These are phyloP conservation scores for Alternaria viburni DNA, from an alignment of 2,329 filamentous ascomycete species.

Conservation along the genomic window DNA sequence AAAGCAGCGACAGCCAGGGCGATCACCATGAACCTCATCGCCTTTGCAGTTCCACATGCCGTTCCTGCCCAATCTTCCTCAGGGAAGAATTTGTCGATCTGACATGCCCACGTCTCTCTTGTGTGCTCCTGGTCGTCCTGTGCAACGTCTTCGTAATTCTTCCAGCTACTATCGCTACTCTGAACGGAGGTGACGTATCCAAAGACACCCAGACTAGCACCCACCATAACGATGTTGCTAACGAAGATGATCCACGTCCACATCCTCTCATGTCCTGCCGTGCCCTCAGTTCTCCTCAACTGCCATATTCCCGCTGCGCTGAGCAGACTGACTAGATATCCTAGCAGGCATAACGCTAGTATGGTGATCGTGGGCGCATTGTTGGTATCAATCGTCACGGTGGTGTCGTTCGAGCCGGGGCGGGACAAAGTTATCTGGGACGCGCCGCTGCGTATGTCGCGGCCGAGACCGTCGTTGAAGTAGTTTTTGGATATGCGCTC, in stretches of 20 bases:
- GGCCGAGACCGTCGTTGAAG: conserved; percentile 15
- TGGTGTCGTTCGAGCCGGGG: conserved; percentile 12
- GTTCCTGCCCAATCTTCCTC: conserved; percentile 29
- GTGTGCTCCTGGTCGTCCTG: conserved; percentile 19
- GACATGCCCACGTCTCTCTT: conserved; percentile 38
- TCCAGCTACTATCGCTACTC: conserved; percentile 21
- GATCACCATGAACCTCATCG: conserved; percentile 33
- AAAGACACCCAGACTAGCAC: conserved; percentile 25
- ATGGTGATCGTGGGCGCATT: conserved; percentile 22
- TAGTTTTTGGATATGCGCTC: conserved; percentile 33
- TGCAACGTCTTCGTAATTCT: conserved; percentile 22
- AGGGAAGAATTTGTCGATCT: conserved; percentile 27
- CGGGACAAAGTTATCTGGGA: conserved; percentile 18
- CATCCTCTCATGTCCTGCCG: conserved; percentile 22
- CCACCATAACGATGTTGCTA: conserved; percentile 20
- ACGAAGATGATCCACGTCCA: conserved; percentile 38
- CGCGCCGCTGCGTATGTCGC: conserved; percentile 18
- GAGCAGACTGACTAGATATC: conserved; percentile 24
- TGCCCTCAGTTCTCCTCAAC: conserved; percentile 34
- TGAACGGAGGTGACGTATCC: conserved; percentile 31
- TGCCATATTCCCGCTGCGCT: conserved; percentile 37
- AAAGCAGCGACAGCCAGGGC: conserved; percentile 27
- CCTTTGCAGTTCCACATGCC: conserved; percentile 34
- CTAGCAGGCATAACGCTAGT: conserved; percentile 24
- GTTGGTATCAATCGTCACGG: conserved; percentile 21